phyloP scores from a whole-genome alignment of 345 rosid species.

The Dipteronia dyeriana region DNA sequence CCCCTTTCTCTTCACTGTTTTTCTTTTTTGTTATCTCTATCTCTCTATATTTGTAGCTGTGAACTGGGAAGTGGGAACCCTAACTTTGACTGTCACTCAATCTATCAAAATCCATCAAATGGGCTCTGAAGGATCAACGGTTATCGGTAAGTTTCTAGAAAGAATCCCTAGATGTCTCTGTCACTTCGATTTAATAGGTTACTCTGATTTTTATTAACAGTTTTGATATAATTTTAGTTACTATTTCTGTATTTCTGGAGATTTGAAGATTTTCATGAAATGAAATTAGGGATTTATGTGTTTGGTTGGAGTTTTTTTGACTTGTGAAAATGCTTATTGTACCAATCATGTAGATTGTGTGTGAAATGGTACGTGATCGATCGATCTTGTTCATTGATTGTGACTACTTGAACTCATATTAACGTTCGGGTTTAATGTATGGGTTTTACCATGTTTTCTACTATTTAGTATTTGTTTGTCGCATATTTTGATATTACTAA shows the following conservation, averaged over 20 bases:
- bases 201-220: neutral
- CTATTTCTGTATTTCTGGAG: neutral
- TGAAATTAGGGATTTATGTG: neutral
- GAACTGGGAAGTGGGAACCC: slow-evolving; percentile 7
- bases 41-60: neutral
- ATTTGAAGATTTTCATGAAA: neutral
- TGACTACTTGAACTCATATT: neutral
- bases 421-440: neutral
- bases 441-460: neutral
- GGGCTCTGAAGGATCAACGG: slow-evolving; percentile 55
- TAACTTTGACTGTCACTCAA: neutral
- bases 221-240: neutral
- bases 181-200: neutral
- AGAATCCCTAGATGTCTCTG: slow-evolving; percentile 1
- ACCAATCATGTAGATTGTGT: too few species aligned
- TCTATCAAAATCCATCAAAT: slow-evolving; percentile 24
- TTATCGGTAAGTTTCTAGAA: slow-evolving; percentile 41
- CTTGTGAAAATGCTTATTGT: neutral
- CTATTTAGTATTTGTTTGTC: neutral
- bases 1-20: neutral
- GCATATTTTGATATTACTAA: neutral
- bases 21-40: neutral
- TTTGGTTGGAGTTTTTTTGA: neutral
- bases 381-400: neutral
- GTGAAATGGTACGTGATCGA: neutral